Conservation (phyloP, 2,329 filamentous ascomycete genomes). For the Exophiala dermatitidis region DNA sequence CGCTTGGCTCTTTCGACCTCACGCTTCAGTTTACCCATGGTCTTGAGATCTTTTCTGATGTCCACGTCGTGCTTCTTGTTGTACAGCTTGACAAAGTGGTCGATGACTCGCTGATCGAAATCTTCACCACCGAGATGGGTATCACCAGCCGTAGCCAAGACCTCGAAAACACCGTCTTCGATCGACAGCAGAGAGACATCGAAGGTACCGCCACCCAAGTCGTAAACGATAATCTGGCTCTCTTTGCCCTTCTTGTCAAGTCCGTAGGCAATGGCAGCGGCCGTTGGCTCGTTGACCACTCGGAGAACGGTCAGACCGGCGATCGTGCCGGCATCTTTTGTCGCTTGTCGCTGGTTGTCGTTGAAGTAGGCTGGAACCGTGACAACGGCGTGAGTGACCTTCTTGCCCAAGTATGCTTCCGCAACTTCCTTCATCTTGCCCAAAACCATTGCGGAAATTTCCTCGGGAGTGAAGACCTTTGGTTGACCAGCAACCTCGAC, state of each 20-base stretch:
- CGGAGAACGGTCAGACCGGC: conserved; percentile 91
- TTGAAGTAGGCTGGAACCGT: conserved; percentile 98
- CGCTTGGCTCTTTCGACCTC: conserved; percentile 99
- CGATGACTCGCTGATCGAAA: conserved; percentile 96
- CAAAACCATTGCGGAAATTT: conserved; percentile 60
- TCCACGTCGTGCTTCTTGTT: conserved; percentile 97
- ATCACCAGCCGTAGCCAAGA: conserved; percentile 89
- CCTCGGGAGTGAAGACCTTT: conserved; percentile 60
- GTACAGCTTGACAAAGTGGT: conserved; percentile 92
- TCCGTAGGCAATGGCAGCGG: conserved; percentile 90
- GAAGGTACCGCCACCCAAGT: conserved; percentile 90
- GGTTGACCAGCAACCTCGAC: conserved; percentile 53
- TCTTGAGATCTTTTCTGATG: conserved; percentile 88
- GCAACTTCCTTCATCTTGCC: conserved; percentile 62
- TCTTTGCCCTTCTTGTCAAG: conserved; percentile 78
- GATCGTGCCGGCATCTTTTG: conserved; percentile 88
- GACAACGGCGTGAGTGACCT: conserved; percentile 63
- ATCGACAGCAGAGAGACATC: conserved; percentile 91
- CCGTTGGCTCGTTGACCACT: conserved; percentile 94
- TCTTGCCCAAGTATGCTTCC: conserved; percentile 55
- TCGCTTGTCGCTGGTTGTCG: conserved; percentile 93
- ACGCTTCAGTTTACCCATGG: conserved; percentile 99
- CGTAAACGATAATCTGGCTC: conserved; percentile 85
- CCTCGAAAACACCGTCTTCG: conserved; percentile 88
- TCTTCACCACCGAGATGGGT: conserved; percentile 97